These are phyloP conservation scores for Spathaspora passalidarum DNA, from an alignment of 805 yeast species.

Conservation along the genomic window DNA sequence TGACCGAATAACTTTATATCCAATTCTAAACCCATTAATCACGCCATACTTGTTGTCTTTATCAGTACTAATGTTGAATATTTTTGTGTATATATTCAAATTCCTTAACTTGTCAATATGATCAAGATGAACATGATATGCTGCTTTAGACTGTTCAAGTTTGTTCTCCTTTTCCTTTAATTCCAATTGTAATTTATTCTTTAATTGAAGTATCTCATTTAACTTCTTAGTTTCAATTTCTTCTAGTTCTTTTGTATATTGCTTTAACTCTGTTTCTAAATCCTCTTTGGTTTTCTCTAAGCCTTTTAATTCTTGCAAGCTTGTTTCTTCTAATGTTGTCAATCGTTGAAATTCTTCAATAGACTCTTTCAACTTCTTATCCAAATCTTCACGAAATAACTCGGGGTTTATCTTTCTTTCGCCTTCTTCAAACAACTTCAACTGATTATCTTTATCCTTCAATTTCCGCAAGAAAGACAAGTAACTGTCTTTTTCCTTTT, in stretches of 20 bases:
- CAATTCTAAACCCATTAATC: conserved; percentile 82
- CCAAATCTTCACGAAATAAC: conserved; percentile 14
- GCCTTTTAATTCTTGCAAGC: conserved; percentile 26
- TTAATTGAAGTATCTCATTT: conserved; percentile 40
- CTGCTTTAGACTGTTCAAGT: conserved; percentile 59
- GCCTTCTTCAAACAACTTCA: conserved; percentile 1
- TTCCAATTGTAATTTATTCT: conserved; percentile 57
- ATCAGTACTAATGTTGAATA: conserved; percentile 80
- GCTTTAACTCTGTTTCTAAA: conserved; percentile 47
- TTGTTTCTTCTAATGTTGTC: conserved; percentile 32
- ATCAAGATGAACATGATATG: conserved; percentile 57
- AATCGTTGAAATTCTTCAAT: conserved; percentile 45
- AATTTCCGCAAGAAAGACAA: conserved; percentile 68
- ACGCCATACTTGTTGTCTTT: conserved; percentile 61
- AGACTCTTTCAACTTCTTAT: conserved; percentile 43
- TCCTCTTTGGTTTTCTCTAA: conserved; percentile 43
- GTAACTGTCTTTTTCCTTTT: conserved; percentile 77
- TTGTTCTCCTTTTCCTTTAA: conserved; percentile 49
- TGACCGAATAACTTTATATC: conserved; percentile 77
- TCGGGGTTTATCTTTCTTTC: conserved; percentile 7
- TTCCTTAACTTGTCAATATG: conserved; percentile 70
- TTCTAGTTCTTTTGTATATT: conserved; percentile 38
- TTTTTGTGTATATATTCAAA: conserved; percentile 78
- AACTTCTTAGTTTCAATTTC: conserved; percentile 42
- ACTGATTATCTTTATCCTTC: conserved; percentile 30